phyloP scores from a whole-genome alignment of 768 basidiomycete genomes.

The Tricholoma furcatifolium region DNA sequence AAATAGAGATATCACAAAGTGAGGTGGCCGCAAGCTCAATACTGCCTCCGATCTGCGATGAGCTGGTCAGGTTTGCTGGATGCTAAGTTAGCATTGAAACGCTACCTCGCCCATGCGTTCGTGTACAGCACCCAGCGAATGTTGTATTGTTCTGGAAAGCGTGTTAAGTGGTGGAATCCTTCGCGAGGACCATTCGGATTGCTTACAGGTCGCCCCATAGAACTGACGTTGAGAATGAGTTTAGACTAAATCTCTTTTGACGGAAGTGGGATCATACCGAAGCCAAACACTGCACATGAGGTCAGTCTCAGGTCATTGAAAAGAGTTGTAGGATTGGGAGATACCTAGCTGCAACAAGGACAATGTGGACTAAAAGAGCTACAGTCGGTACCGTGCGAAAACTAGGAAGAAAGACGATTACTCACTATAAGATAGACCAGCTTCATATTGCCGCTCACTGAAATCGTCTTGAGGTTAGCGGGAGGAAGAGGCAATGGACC shows the following conservation, averaged over 20 bases:
- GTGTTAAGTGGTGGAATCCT: not conserved
- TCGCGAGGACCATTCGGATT: too few relatives aligned
- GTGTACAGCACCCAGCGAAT: slow-evolving; percentile 7
- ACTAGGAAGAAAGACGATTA: not conserved
- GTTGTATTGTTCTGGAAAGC: slow-evolving; percentile 1
- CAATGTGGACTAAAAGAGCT: not conserved
- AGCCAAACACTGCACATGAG: slow-evolving; percentile 1
- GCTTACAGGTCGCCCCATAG: slow-evolving; percentile 12
- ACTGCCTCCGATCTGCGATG: slow-evolving; percentile 6
- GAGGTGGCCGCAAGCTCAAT: slow-evolving; percentile 12
- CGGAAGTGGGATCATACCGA: not conserved
- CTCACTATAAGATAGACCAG: slow-evolving; percentile 7
- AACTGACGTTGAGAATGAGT: not conserved
- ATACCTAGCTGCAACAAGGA: slow-evolving; percentile 8
- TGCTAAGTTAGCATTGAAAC: not conserved
- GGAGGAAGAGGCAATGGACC: not conserved
- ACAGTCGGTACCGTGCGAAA: not conserved
- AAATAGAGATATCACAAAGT: slow-evolving; percentile 10
- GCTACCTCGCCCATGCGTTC: slow-evolving; percentile 9
- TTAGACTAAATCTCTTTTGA: not conserved
- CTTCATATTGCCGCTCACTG: slow-evolving; percentile 10
- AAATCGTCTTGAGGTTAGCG: not conserved
- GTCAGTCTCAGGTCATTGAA: not conserved
- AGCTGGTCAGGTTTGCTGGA: not conserved
- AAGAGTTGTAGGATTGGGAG: not conserved